Evolutionary conservation across 495 filamentous ascomycete species (phyloP).

Genomic region (Trichoderma virens): DNA sequence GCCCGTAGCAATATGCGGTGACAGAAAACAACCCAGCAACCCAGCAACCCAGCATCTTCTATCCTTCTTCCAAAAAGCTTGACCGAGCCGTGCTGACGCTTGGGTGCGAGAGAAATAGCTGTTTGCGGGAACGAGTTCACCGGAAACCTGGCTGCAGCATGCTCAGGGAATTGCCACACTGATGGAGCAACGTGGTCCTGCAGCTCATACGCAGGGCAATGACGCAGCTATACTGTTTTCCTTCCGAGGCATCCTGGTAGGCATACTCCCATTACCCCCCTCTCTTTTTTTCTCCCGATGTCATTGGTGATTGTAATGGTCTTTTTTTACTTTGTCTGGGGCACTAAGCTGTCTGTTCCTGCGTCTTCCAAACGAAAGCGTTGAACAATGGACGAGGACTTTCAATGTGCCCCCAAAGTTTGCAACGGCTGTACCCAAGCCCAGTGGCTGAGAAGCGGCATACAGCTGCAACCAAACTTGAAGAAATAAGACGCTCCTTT

Average conservation of each 20-base stretch:
- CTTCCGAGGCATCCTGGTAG: conserved; percentile 15
- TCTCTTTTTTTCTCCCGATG: neutral
- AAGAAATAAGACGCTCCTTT: neutral
- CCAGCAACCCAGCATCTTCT: neutral
- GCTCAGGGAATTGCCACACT: conserved; percentile 14
- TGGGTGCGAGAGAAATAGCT: neutral
- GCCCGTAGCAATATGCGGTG: neutral
- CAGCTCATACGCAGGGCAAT: conserved; percentile 10
- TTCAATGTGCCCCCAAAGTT: too few species aligned
- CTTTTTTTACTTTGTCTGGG: neutral
- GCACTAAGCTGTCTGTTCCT: neutral
- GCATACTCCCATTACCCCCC: neutral
- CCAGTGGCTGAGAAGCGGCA: neutral
- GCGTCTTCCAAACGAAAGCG: neutral
- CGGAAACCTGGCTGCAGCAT: conserved; percentile 18
- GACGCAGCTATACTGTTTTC: conserved; percentile 16
- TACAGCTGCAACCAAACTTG: neutral
- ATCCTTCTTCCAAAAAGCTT: neutral
- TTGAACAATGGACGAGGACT: neutral
- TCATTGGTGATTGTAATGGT: neutral
- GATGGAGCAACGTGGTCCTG: conserved; percentile 15
- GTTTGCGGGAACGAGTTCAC: conserved; percentile 15
- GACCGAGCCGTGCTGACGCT: neutral
- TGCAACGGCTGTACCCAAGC: neutral
- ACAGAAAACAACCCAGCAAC: neutral